Percentiles rank a stretch among this genome's conserved stretches.
Evolutionary conservation across 192 early-diverging fungal genomes (phyloP).

Genomic region (Radiomyces spectabilis): DNA sequence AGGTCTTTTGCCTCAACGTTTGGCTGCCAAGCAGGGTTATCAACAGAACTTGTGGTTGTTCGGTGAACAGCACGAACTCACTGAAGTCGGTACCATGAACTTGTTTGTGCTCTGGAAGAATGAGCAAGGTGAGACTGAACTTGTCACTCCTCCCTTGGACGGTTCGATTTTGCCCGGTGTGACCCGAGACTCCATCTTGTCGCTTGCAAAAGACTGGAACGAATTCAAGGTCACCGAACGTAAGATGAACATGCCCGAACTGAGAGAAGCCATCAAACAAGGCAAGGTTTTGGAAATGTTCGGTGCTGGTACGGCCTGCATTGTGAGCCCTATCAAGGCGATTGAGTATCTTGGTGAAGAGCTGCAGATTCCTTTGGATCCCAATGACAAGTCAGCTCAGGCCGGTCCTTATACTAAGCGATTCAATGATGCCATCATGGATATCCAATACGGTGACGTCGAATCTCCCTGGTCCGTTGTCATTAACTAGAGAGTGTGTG

Average conservation of each 20-base stretch:
- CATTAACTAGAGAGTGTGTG: no score
- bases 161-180: slow-evolving; percentile 95
- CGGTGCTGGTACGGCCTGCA: slow-evolving; percentile 93
- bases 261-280: slow-evolving; percentile 68
- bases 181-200: slow-evolving; percentile 87
- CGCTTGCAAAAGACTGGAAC: slow-evolving; percentile 70
- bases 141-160: slow-evolving; percentile 87
- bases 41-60: slow-evolving; percentile 96
- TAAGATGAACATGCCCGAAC: slow-evolving; percentile 72
- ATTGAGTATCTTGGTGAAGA: slow-evolving; percentile 77
- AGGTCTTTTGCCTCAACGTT: slow-evolving; percentile 61
- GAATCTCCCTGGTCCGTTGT: slow-evolving; percentile 84
- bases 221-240: slow-evolving; percentile 86
- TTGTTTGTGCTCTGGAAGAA: slow-evolving; percentile 87
- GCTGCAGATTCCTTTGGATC: slow-evolving; percentile 82
- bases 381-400: slow-evolving; percentile 62
- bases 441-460: slow-evolving; percentile 91
- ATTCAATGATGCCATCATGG: slow-evolving; percentile 80
- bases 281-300: slow-evolving; percentile 87
- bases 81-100: slow-evolving; percentile 98
- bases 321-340: slow-evolving; percentile 87
- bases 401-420: slow-evolving; percentile 81
- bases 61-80: slow-evolving; percentile 77
- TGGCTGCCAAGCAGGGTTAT: slow-evolving; percentile 82
- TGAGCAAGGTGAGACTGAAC: slow-evolving; percentile 72